Evolutionary conservation across 345 rosid species (phyloP).

Genomic region (Iberis pinnata): DNA sequence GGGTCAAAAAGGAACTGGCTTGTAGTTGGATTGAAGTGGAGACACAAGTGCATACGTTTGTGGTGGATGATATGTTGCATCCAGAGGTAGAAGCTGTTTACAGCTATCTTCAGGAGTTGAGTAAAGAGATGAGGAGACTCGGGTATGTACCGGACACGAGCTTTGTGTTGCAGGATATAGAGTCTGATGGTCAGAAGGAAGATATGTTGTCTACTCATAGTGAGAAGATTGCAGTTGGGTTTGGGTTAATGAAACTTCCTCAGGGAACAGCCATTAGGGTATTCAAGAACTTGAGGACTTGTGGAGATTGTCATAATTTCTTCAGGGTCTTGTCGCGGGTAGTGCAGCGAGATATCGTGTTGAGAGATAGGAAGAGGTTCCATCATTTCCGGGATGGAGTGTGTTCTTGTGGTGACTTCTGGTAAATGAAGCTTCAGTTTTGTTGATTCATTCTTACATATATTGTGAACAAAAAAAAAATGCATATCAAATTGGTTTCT

Average conservation of each 20-base stretch:
- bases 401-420: constrained; percentile 36
- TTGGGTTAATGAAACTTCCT: constrained; percentile 33
- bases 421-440: constrained; percentile 21
- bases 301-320: constrained; percentile 35
- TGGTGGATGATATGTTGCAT: constrained; percentile 32
- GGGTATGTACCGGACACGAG: constrained; percentile 34
- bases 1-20: constrained; percentile 34
- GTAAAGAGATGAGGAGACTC: constrained; percentile 24
- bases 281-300: constrained; percentile 35
- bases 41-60: constrained; percentile 24
- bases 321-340: constrained; percentile 25
- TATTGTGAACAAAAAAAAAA: too few relatives aligned
- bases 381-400: constrained; percentile 32
- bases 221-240: constrained; percentile 34
- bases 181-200: constrained; percentile 28
- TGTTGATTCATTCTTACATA: too few relatives aligned
- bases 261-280: constrained; percentile 25
- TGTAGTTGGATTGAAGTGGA: constrained; percentile 34
- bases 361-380: constrained; percentile 36
- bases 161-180: constrained; percentile 33
- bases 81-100: constrained; percentile 32
- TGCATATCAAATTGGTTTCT: too few relatives aligned
- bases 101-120: constrained; percentile 28
- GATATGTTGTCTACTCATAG: constrained; percentile 29
- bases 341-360: constrained; percentile 28